Evolutionary conservation across 306 rosid species (phyloP).

Genomic region (Vicia faba): DNA sequence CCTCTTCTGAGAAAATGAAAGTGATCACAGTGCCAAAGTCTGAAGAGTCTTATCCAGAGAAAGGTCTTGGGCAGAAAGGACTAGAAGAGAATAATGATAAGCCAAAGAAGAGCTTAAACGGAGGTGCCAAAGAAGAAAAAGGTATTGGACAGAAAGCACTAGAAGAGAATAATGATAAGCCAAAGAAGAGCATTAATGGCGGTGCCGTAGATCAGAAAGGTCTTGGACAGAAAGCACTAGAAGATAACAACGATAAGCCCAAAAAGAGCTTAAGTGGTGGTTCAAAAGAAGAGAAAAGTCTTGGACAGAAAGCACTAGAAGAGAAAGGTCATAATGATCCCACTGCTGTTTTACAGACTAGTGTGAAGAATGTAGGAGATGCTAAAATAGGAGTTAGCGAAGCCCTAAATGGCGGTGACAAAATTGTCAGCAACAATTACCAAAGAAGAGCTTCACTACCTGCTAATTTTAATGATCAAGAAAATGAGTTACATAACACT

Average conservation of each 20-base stretch:
- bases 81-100: constrained; percentile 7
- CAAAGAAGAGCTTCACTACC: constrained; percentile 57
- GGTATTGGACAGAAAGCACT: constrained; percentile 31
- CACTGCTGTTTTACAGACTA: constrained; percentile 26
- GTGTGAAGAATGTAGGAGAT: constrained; percentile 33
- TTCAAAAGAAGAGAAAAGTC: constrained; percentile 36
- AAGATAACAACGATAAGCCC: constrained; percentile 27
- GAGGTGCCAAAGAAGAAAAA: constrained; percentile 32
- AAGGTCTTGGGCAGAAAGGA: constrained; percentile 26
- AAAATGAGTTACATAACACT: constrained; percentile 44
- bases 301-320: background rate
- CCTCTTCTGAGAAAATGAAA: constrained; percentile 44
- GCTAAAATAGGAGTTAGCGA: constrained; percentile 35
- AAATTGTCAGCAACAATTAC: constrained; percentile 41
- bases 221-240: constrained; percentile 32
- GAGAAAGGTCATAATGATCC: constrained; percentile 10
- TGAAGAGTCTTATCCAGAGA: constrained; percentile 33
- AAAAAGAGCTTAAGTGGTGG: background rate
- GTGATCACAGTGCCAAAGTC: constrained; percentile 23
- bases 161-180: constrained; percentile 32
- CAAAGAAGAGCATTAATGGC: background rate
- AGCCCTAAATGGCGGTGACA: constrained; percentile 41
- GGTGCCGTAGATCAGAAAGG: constrained; percentile 37
- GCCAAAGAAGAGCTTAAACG: background rate
- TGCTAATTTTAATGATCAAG: constrained; percentile 48